Evolutionary conservation across 495 filamentous ascomycete species (phyloP), one percentile per base, ranked within the genome.

Genomic region (Cercophora newfieldiana): DNA sequence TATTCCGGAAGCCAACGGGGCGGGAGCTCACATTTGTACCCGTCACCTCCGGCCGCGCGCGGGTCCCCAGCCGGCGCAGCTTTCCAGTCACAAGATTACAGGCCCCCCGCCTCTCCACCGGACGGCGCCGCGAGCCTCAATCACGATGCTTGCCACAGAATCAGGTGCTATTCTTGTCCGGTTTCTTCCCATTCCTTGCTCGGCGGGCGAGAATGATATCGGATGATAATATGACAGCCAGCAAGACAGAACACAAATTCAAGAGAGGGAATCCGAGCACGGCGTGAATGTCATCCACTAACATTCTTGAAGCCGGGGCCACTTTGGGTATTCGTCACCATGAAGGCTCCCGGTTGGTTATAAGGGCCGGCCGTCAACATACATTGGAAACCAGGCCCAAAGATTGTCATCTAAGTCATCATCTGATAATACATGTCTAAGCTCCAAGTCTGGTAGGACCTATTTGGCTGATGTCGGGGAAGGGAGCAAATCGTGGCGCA

Each of bases 391-490:
- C 18, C 55, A 22, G 58, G 31, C 58, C 30, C 37, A 25, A 60
- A 22, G 24, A 31, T 26, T 26, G 25, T 60, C 58, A 60, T 60
- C 37, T 60, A 25, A 44, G 37, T 44, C 37, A 44, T 44, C 37
- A 44, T 44, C 37, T 44, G 37, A 44, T 44, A 44, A 44, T 44
- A 44, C 37, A 44, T 16, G 37, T 44, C 37, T 44, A 44, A 58
- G 25, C 55, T 19, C 18, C 5, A 26, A 53, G 25, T 60, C 47
- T 59, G 55, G 47, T 50, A 44, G 56, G 61, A 31, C 54, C 50
- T 56, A 56, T 63, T 63, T 67, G 65, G 59, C 49, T 67, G 65
- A 67, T 67, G 65, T 67, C 65, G 59, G 33, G n/a, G 59, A 67
- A 62, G 58, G 37, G 37, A 14, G 37, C 37, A 22, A 47, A 57